Evolutionary conservation across 2,329 filamentous ascomycete genomes (phyloP), one percentile per base, ranked within the genome.

Genomic region (Exophiala aquamarina): DNA sequence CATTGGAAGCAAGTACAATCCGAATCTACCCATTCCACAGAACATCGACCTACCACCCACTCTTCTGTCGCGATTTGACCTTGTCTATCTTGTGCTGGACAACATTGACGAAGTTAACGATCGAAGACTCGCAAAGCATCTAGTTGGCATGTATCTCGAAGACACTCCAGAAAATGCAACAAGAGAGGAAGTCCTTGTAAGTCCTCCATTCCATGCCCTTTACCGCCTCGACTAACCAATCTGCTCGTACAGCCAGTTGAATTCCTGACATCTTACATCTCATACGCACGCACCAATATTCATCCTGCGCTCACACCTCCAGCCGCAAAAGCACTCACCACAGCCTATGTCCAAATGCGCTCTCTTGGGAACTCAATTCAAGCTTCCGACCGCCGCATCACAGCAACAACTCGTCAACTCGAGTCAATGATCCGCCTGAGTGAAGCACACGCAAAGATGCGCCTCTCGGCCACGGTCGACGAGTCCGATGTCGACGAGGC

Each of bases 381-480:
- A 39, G 80, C 90, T 2, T 82, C 88, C 3, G 94, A 98, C 69
- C 92, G 94, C 68, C 89, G 93, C 58, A 98, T 98, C 71, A 98
- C 93, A 0, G 93, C 93, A 32, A 98, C 93, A 3, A 98, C 94
- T 1, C 83, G 93, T 64, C 93, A 98, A 70, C 78, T 98, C 4
- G 94, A 98, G 71, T 93, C 87, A 36, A 98, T 98, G 94, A 97
- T 98, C 64, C 92, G 93, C 52, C 85, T 98, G 3, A 75, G 91
- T 1, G 93, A 98, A 73, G 93, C 91, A 0, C 94, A 98, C 69
- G 94, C 93, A 40, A 96, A 96, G 70, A 98, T 98, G 94, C 87
- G 93, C 3, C 80, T 98, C 4, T 82, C 86, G 0, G 66, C 75
- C 2, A 80, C 76, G 11, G 93, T 98, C 33, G 90, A 87, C 0